Evolutionary conservation across 371 early-diverging fungal species (phyloP).

Genomic region (Mortierella sp.): DNA sequence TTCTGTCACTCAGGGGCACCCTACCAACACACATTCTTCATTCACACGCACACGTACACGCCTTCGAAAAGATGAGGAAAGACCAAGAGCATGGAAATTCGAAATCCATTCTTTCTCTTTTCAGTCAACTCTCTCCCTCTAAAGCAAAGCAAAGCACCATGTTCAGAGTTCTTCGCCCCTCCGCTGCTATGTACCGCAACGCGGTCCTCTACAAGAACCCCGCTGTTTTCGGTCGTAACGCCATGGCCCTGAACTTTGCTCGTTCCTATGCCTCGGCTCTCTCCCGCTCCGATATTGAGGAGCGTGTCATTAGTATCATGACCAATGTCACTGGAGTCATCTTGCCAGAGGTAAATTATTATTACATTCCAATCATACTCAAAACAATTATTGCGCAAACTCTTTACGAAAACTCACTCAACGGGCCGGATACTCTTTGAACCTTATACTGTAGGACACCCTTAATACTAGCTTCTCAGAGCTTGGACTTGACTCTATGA

Average conservation of each 20-base stretch:
- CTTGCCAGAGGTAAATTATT: no score
- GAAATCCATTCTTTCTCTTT: background rate
- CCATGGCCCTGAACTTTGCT: constrained; percentile 46
- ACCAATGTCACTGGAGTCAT: constrained; percentile 94
- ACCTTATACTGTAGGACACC: no score
- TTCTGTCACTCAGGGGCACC: no score
- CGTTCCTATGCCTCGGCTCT: constrained; percentile 74
- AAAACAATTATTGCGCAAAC: no score
- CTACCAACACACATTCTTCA: no score
- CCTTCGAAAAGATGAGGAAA: no score
- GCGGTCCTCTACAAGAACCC: constrained; percentile 52
- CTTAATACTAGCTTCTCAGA: no score
- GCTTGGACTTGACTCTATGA: no score
- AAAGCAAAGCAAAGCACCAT: constrained; percentile 7
- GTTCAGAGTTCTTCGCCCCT: constrained; percentile 53
- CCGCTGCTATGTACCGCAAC: constrained; percentile 52
- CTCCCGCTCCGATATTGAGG: constrained; percentile 66
- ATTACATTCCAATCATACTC: no score
- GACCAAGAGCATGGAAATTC: background rate
- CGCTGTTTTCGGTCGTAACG: constrained; percentile 32
- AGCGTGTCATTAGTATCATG: constrained; percentile 88
- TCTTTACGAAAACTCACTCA: no score
- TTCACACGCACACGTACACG: no score
- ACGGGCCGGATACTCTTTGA: no score
- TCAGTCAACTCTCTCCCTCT: background rate